Conservation (phyloP, 2,329 filamentous ascomycete species). For the Pestalotiopsis sp. region DNA sequence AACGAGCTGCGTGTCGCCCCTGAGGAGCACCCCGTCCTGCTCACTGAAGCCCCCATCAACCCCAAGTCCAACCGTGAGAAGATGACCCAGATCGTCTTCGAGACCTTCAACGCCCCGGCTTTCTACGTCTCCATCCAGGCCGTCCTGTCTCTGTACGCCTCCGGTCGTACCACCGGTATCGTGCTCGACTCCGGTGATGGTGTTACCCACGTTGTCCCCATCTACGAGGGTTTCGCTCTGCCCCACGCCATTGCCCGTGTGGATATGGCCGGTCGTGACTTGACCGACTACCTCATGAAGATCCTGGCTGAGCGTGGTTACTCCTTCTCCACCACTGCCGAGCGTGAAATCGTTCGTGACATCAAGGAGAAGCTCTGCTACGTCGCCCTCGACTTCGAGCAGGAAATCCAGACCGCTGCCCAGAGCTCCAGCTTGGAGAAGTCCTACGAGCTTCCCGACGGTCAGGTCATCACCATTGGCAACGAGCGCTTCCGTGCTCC, state of each 20-base stretch:
- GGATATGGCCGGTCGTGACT: conserved; percentile 99
- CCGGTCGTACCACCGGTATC: conserved; percentile 99
- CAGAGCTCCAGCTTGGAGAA: conserved; percentile 99
- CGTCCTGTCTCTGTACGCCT: conserved; percentile 98
- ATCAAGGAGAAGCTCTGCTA: conserved; percentile 99
- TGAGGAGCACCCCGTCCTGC: conserved; percentile 98
- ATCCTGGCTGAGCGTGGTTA: conserved; percentile 99
- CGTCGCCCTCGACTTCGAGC: conserved; percentile 99
- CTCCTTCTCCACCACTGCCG: conserved; percentile 99
- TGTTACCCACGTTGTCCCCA: conserved; percentile 99
- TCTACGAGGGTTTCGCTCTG: conserved; percentile 99
- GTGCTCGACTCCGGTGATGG: conserved; percentile 99
- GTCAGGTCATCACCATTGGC: conserved; percentile 99
- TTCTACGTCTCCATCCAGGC: conserved; percentile 99
- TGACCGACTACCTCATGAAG: conserved; percentile 99
- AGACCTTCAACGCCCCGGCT: conserved; percentile 99
- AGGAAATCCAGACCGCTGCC: conserved; percentile 99
- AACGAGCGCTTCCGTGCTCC: conserved; percentile 99
- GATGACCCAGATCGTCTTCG: conserved; percentile 99
- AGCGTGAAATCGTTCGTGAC: conserved; percentile 99
- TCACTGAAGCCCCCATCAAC: conserved; percentile 99
- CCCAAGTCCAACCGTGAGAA: conserved; percentile 99
- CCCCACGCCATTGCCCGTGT: conserved; percentile 99
- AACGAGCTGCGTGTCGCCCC: conserved; percentile 99
- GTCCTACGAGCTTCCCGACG: conserved; percentile 99